Base-by-base conservation (phyloP, 768 basidiomycete species). In the Suillus cothurnatus region DNA sequence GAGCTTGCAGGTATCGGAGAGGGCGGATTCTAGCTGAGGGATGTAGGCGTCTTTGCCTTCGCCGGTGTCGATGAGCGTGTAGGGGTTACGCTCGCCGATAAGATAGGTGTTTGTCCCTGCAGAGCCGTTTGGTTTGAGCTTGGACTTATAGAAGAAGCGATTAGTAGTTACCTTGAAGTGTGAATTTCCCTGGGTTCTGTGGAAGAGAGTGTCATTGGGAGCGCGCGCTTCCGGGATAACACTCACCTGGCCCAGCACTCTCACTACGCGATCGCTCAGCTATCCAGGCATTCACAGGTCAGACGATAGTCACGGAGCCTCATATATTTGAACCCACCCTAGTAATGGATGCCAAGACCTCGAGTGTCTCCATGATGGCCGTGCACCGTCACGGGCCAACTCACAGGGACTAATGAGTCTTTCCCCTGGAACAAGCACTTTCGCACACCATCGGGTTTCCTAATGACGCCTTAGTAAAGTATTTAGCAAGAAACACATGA, bases 41-140 rank as follows among this genome's bases (percentile, higher is more conserved):
- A 87, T 83, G 74, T 95, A 97, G 53, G 82, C 82, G 0, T 84
- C 81, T 19, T 80, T 79, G 3, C 92, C 93, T 75, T 95, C 90
- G 14, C 88, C 94, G 1, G 93, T 90, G 77, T 97, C 95, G 66
- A 97, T 74, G 58, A 97, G 88, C 41, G 88, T 85, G 75, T 87
- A 94, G 8, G 92, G 92, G 64, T 87, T 86, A 32, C 79, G 78
- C 61, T 78, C 77, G 28, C 94, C 94, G 55, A 96, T 70, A 67
- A 97, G 81, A 72, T 97, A 97, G 2, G 94, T 95, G 72, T 97
- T 95, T 3, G 95, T 97, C 23, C 94, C 93, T 93, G 62, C 8
- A 19, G 7, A 6, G 4, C 23, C 6, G n/a, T 19, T 65, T 14
- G 53, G 61, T 39, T 11, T 5, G 63, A n/a, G 52, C 19, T 47